phyloP scores from a whole-genome alignment of 2,329 filamentous ascomycete species.

The Delphinella strobiligena region DNA sequence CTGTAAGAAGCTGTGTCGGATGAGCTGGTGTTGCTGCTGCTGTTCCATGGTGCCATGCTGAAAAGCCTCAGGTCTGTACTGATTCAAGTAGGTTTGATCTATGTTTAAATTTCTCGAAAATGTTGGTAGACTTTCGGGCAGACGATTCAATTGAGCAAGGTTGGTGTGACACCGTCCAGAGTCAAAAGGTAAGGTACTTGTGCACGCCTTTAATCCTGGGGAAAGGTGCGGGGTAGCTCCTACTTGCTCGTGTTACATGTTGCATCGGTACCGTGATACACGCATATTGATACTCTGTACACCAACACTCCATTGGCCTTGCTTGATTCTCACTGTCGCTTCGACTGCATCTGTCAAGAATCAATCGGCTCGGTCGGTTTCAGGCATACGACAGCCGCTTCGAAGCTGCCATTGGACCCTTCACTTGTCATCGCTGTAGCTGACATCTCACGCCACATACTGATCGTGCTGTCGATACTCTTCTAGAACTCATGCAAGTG shows the following conservation, averaged over 20 bases:
- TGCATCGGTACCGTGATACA: not conserved
- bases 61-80: not conserved
- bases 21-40: not conserved
- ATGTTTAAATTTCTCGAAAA: no score
- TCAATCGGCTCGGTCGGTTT: no score
- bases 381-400: no score
- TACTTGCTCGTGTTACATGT: not conserved
- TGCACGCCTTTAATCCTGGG: not conserved
- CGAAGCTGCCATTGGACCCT: no score
- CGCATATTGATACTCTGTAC: not conserved
- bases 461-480: no score
- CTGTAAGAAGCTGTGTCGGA: not conserved
- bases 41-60: constrained; percentile 5
- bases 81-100: not conserved
- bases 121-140: not conserved
- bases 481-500: no score
- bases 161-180: not conserved
- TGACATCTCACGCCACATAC: no score
- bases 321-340: no score
- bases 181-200: not conserved
- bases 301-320: not conserved
- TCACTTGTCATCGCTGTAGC: no score
- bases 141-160: not conserved
- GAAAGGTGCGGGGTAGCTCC: not conserved
- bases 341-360: no score